Percentiles rank a stretch among this genome's conserved stretches.
Evolutionary conservation across 257 asterid genomes (phyloP).

Genomic region (Solanum pinnatisectum): DNA sequence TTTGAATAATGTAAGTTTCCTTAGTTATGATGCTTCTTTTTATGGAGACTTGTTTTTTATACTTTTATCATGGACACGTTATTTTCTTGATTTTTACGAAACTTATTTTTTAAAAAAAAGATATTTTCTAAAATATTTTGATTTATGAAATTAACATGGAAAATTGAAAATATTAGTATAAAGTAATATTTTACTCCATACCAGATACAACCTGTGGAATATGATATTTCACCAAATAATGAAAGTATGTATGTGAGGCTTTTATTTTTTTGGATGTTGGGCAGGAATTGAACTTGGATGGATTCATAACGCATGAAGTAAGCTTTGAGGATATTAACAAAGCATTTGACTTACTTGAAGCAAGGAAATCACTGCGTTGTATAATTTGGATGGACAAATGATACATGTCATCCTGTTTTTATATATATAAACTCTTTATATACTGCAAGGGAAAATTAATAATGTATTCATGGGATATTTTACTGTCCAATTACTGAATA

Average conservation of each 20-base stretch:
- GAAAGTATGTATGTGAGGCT: neutral
- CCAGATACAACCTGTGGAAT: neutral
- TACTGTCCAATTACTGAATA: neutral
- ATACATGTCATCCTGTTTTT: neutral
- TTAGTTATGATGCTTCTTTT: neutral
- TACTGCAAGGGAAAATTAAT: no score
- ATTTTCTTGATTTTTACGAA: neutral
- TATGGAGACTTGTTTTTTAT: neutral
- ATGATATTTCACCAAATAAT: no score
- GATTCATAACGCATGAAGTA: slow-evolving; percentile 28
- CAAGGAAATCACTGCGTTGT: slow-evolving; percentile 27
- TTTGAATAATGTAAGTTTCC: slow-evolving; percentile 12
- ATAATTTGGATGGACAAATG: slow-evolving; percentile 29
- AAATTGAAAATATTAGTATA: neutral
- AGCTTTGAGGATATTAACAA: slow-evolving; percentile 21
- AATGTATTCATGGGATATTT: neutral
- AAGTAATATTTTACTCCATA: neutral
- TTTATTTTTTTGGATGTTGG: neutral
- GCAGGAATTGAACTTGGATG: slow-evolving; percentile 32
- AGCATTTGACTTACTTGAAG: slow-evolving; percentile 25
- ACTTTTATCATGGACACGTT: neutral
- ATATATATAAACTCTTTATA: no score
- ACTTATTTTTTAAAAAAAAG: no score
- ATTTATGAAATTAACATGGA: neutral
- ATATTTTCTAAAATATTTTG: neutral